Base-by-base conservation (phyloP, 1,139 yeast genomes). In the Taphrina confusa region DNA sequence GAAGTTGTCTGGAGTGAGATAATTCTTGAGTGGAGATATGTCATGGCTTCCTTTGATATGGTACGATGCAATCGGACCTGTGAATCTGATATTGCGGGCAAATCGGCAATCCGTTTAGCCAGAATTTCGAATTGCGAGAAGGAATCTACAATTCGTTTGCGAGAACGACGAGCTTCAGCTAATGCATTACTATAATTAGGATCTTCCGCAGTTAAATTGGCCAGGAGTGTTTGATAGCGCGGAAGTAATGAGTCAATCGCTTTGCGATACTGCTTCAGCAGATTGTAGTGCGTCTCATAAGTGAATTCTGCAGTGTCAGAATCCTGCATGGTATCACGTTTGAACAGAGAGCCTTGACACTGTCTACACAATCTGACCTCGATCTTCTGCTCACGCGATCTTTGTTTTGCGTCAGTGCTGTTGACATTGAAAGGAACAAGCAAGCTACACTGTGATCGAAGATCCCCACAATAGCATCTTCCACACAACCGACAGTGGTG, bases 401-500 rank as follows among this genome's bases (percentile, higher is more conserved):
- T 6, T 22, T 18, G n/a, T 31, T 22, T 37, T n/a, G 56, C 22
- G 39, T 18, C 31, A 28, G 37, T 57, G 33, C n/a, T 23, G 12
- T 20, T 30, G 23, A 42, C 57, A 11, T 44, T 44, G 47, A 30
- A 33, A 11, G 45, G 28, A 2, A 40, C 18, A 22, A 30, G 30
- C 4, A 96, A 88, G 71, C 97, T 91, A 25, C 58, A 54, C 4
- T 77, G 80, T 0, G 78, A 76, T 1, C 67, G 67, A 0, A 79
- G 69, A 67, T 84, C 85, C 39, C 87, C 95, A 73, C 97, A 91
- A 0, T 89, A 90, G 0, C 87, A 80, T 31, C 73, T 70, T 0
- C 97, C 97, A 74, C 97, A 92, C 33, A 88, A 71, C 33, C 96
- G 75, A 70, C 96, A 89, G 70, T 89, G 97, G 69, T 92, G 97